Base-by-base conservation (phyloP, 345 rosid species). In the Hibiscus trionum region DNA sequence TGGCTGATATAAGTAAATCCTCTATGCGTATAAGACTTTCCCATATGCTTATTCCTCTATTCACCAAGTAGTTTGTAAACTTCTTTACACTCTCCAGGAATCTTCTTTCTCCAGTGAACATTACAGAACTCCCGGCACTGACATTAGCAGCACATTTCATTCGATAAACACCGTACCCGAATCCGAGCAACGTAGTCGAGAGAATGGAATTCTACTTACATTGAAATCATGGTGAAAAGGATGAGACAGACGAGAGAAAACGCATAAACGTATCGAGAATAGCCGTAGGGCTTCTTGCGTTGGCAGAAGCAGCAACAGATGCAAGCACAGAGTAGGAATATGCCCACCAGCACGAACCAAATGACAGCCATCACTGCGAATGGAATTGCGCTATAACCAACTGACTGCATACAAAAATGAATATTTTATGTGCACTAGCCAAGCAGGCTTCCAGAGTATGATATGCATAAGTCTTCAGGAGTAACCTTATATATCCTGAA, bases 331-430 rank as follows among this genome's bases (percentile, higher is more conserved):
- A 76, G 7, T 5, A 88, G 73, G 74, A 77, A 79, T 11, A 85
- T 70, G 16, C 89, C 91, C 14, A 82, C 74, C 42, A 86, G 52
- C 60, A 81, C 49, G 72, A 85, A 84, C 91, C 91, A 88, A 2
- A 72, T 73, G 26, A 77, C 46, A 12, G 88, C 85, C 53, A 77
- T 66, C 39, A 69, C 72, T 39, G 75, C 79, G 62, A 86, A 82
- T 31, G 89, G 89, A 42, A 77, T 84, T 6, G 88, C 84, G 11
- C 83, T 79, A 73, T 69, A 84, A 39, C 77, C 80, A 42, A 88
- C 88, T 12, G 91, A 88, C 91, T 87, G 84, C 63, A 75, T 15
- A 33, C 14, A 55, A 52, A n/a, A 52, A 52, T 21, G 24, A 44
- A 31, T 31, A 2, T 31, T 3, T 31, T 31, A 31, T 31, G 37